Percentiles rank a stretch among this genome's conserved stretches.
Evolutionary conservation across 164 flowering plant genomes (phyloP).

Genomic region (Nymphaea thermarum): DNA sequence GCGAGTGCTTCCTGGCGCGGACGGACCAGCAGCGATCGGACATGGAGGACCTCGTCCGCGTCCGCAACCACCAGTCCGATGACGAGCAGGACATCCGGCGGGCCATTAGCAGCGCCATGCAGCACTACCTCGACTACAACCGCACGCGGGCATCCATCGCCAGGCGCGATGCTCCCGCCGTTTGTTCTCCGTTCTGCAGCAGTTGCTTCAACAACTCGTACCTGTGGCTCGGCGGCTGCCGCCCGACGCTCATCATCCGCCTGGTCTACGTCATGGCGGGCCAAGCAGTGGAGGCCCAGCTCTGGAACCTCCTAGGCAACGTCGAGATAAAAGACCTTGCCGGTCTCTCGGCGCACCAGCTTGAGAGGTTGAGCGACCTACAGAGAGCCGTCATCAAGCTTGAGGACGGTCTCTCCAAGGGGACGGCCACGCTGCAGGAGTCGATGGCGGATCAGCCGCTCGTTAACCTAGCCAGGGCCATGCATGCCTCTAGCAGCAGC

Average conservation of each 20-base stretch:
- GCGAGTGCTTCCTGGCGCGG: neutral
- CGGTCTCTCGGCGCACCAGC: constrained; percentile 36
- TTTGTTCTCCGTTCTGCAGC: constrained; percentile 51
- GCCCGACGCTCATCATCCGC: constrained; percentile 63
- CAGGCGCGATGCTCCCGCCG: neutral
- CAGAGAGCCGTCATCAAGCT: constrained; percentile 15
- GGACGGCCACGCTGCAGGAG: constrained; percentile 48
- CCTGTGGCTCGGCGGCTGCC: constrained; percentile 79
- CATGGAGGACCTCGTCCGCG: neutral
- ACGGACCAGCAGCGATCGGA: neutral
- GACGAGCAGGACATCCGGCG: neutral
- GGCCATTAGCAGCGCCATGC: neutral
- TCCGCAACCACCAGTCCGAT: neutral
- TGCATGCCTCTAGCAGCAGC: neutral
- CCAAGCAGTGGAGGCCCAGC: constrained; percentile 32
- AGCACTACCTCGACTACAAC: neutral
- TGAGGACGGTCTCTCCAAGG: constrained; percentile 37
- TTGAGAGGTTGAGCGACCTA: constrained; percentile 16
- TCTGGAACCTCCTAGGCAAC: constrained; percentile 30
- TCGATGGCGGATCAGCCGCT: constrained; percentile 29
- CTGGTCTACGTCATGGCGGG: constrained; percentile 59
- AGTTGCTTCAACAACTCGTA: constrained; percentile 49
- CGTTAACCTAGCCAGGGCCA: neutral
- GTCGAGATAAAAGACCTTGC: constrained; percentile 28
- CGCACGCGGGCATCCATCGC: neutral